Evolutionary conservation across 768 basidiomycete species (phyloP).

Genomic region (Collybiopsis luxurians): DNA sequence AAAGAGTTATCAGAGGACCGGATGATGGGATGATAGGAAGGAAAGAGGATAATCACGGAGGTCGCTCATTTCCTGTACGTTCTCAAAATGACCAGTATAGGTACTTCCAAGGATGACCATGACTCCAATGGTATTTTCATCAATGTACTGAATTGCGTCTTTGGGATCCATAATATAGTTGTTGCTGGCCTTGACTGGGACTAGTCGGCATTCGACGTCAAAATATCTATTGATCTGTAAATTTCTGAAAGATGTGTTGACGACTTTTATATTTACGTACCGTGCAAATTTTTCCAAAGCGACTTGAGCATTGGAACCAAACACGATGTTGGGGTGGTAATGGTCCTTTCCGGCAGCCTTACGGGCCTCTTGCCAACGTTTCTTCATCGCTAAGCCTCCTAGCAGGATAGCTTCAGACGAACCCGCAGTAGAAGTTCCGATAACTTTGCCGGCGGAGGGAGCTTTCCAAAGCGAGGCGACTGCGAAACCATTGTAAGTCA

Average conservation of each 20-base stretch:
- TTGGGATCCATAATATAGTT: constrained; percentile 55
- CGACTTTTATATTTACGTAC: constrained; percentile 17
- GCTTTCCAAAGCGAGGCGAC: constrained; percentile 66
- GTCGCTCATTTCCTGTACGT: constrained; percentile 52
- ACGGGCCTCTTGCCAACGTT: constrained; percentile 60
- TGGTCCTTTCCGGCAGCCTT: constrained; percentile 57
- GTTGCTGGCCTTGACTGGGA: constrained; percentile 41
- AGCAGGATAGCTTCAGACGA: constrained; percentile 70
- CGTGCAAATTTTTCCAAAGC: constrained; percentile 66
- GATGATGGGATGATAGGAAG: not conserved
- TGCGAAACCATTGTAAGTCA: too few relatives aligned
- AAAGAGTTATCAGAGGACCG: not conserved
- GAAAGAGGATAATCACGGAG: not conserved
- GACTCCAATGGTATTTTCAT: constrained; percentile 71
- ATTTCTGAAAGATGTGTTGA: constrained; percentile 1
- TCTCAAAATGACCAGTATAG: constrained; percentile 66
- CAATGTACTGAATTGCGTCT: constrained; percentile 55
- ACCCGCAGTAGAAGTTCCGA: constrained; percentile 65
- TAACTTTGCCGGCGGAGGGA: constrained; percentile 49
- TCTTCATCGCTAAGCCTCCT: constrained; percentile 68
- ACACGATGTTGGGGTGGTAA: constrained; percentile 56
- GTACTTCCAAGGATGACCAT: constrained; percentile 52
- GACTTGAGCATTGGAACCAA: constrained; percentile 62
- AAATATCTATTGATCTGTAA: constrained; percentile 38
- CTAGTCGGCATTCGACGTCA: constrained; percentile 58